Evolutionary conservation across 164 flowering plant genomes (phyloP).

Genomic region (Chimonanthus salicifolius): DNA sequence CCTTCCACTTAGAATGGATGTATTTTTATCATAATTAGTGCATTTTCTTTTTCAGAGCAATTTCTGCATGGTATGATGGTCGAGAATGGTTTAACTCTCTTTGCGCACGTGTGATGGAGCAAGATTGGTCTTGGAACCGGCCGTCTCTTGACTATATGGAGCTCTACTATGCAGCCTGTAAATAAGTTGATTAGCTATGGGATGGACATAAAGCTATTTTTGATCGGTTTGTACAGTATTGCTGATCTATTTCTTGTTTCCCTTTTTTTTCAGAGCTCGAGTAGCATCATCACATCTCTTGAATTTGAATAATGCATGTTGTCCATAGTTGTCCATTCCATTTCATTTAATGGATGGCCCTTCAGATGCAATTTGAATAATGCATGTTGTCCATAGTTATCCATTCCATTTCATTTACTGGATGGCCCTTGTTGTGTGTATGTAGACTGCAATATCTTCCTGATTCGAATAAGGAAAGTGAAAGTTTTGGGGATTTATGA

Average conservation of each 20-base stretch:
- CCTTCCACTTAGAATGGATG: too few relatives aligned
- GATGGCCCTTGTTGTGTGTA: too few relatives aligned
- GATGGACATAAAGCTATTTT: background rate
- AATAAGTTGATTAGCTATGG: slow-evolving; percentile 22
- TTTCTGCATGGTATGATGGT: slow-evolving; percentile 74
- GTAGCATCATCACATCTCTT: background rate
- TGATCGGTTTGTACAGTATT: slow-evolving; percentile 25
- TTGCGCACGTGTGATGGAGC: slow-evolving; percentile 90
- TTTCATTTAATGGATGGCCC: background rate
- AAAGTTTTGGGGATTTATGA: too few relatives aligned
- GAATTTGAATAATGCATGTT: slow-evolving; percentile 2
- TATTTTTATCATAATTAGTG: background rate
- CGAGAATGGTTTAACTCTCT: slow-evolving; percentile 74
- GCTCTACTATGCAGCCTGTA: slow-evolving; percentile 81
- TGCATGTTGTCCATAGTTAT: background rate
- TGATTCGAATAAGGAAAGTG: too few relatives aligned
- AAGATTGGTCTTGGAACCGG: slow-evolving; percentile 99
- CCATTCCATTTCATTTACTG: too few relatives aligned
- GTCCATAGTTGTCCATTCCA: background rate
- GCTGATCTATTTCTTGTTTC: background rate
- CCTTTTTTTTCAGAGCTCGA: background rate
- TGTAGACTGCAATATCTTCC: too few relatives aligned
- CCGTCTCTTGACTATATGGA: slow-evolving; percentile 95
- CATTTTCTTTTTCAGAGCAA: slow-evolving; percentile 47
- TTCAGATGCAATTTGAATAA: background rate